Evolutionary conservation across 768 basidiomycete genomes (phyloP), one percentile per base, ranked within the genome.

Genomic region (Zangia roseola): DNA sequence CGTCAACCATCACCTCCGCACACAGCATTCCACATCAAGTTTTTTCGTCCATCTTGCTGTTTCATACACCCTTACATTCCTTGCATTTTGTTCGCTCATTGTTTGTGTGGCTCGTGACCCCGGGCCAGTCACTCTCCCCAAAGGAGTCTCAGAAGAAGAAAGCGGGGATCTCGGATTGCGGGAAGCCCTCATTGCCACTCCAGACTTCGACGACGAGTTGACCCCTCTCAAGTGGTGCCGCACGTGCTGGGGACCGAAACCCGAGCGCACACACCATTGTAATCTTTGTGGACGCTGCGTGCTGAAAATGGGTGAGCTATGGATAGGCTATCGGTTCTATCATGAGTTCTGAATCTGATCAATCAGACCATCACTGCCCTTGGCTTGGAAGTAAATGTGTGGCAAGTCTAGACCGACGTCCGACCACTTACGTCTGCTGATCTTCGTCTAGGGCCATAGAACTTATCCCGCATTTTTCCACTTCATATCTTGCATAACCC

Each of bases 401-500:
- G 49, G 89, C 88, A 63, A 64, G 85, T 60, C 19, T 10, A 17
- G 17, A 3, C 26, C 16, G 9, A 34, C 14, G 16, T 43, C 10
- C 8, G 6, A 38, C 23, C 31, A 45, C 23, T 40, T 19, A 4
- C 7, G 43, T 46, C 38, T 30, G 31, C 30, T 19, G 9, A 33
- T 39, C 37, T 43, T 50, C 41, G 53, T 28, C 26, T 40, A 91
- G 89, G 90, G 90, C 3, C 81, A 90, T 68, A 76, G 89, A 61
- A 92, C 87, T 34, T 91, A 92, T 63, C 83, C 88, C 8, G 82
- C 90, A 6, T 93, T 91, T 61, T 70, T 92, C 43, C 88, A 91
- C 65, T 88, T 92, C 61, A 73, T 92, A 42, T 70, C 74, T 26
- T 82, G 78, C 54, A 64, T 86, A 38, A 84, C 82, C 9, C 56